Conservation (phyloP, 2,329 filamentous ascomycete species). For the Penicillium digitatum region DNA sequence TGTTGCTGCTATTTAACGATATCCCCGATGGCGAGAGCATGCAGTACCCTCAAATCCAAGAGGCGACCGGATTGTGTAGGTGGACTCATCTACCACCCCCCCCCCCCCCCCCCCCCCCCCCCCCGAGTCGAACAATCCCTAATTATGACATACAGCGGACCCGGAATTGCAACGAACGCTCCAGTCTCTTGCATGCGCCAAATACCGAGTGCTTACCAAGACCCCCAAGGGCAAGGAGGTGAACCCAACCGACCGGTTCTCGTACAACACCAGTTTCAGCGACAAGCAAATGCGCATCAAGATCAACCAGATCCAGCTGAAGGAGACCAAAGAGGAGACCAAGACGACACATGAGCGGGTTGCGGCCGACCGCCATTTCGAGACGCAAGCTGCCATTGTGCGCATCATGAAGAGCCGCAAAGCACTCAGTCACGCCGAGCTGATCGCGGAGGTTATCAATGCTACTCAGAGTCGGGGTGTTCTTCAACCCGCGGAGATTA, state of each 20-base stretch:
- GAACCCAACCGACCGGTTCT: slow-evolving; percentile 72
- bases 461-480: slow-evolving; percentile 83
- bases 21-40: slow-evolving; percentile 60
- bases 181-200: slow-evolving; percentile 90
- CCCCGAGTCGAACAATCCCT: slow-evolving; percentile 7
- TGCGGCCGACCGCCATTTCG: slow-evolving; percentile 83
- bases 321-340: slow-evolving; percentile 93
- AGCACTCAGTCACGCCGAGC: slow-evolving; percentile 75
- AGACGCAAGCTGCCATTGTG: slow-evolving; percentile 95
- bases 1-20: slow-evolving; percentile 85
- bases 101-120: accelerated
- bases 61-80: slow-evolving; percentile 67
- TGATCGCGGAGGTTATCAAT: slow-evolving; percentile 88
- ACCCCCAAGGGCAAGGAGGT: slow-evolving; percentile 81
- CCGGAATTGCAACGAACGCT: slow-evolving; percentile 82
- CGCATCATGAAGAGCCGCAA: slow-evolving; percentile 95
- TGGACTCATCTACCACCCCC: not conserved
- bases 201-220: slow-evolving; percentile 78
- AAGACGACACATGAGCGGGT: slow-evolving; percentile 89
- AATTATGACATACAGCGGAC: slow-evolving; percentile 51
- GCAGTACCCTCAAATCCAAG: slow-evolving; percentile 69
- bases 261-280: slow-evolving; percentile 70
- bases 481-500: slow-evolving; percentile 81
- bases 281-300: slow-evolving; percentile 88
- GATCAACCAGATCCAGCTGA: slow-evolving; percentile 97